Evolutionary conservation across 108 stramenopile genomes (phyloP), one percentile per base, ranked within the genome.

Genomic region (Pseudonitzschia delicatissima): DNA sequence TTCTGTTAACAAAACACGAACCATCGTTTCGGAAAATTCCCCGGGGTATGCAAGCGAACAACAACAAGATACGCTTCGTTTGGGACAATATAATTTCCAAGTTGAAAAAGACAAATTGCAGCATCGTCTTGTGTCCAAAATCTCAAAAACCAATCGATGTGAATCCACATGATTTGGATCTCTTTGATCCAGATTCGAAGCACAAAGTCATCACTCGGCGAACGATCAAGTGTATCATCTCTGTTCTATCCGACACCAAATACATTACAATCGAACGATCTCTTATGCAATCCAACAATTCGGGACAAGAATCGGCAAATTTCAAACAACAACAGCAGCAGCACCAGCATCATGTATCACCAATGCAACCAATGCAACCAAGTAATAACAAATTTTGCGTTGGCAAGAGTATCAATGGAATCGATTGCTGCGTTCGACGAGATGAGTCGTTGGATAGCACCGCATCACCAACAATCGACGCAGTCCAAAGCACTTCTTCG

Each of bases 41-140:
- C 4, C 21, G 2, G 17, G 2, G 7, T 2, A 23, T 52, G 20
- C 12, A 18, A 50, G 8, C 17, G 2, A 21, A 52, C 1, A 44
- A 2, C 7, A n/a, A 44, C 2, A n/a, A 44, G 23, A 51, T 51
- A 28, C 23, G 26, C 12, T 58, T 58, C 35, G 32, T 58, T 58
- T 58, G 57, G 57, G 36, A 58, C 20, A 58, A 58, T 1, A 58
- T 58, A 15, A 15, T 58, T 34, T 34, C 57, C 2, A 23, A 25
- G 25, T 28, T 51, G 50, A 18, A 51, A 51, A 20, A 25, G 23
- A 8, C 13, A 12, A 23, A 11, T 51, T 5, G 12, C 5, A 51
- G 25, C 25, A 28, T 51, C 25, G 27, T 51, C 25, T 25, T 51
- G 18, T 51, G 50, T 25, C 50, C 50, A 7, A 3, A 51, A 23